Conservation (phyloP, 2,329 filamentous ascomycete species). For the Penicillium sp. region DNA sequence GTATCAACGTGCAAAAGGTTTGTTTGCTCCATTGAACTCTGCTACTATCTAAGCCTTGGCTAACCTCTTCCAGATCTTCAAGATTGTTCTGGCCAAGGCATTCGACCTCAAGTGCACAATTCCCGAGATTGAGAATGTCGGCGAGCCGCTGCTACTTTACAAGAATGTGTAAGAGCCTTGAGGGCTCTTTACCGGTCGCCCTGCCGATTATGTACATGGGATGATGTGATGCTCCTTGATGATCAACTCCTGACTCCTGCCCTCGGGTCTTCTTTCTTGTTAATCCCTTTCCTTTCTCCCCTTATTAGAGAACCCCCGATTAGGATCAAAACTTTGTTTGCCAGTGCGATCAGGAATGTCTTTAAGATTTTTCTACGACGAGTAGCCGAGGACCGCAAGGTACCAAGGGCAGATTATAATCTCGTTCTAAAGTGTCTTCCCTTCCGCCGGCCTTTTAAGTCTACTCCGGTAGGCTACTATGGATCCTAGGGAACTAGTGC, state of each 20-base stretch:
- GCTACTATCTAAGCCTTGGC: conserved; percentile 8
- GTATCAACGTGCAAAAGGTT: conserved; percentile 99
- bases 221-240: conserved; percentile 45
- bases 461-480: no score
- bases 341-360: no score
- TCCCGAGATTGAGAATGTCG: conserved; percentile 97
- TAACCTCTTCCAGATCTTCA: conserved; percentile 78
- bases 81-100: conserved; percentile 97
- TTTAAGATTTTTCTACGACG: no score
- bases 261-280: conserved; percentile 24
- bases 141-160: conserved; percentile 92
- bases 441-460: no score
- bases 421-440: no score
- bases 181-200: conserved; percentile 12
- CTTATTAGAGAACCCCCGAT: no score
- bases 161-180: conserved; percentile 57
- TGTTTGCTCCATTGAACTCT: conserved; percentile 22
- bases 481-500: no score
- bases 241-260: conserved; percentile 34
- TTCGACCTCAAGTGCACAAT: conserved; percentile 99
- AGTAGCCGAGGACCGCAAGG: no score
- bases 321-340: no score
- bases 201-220: conserved; percentile 44
- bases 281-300: conserved; percentile 23
- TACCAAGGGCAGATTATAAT: no score